phyloP scores from a whole-genome alignment of 208 protist species.

The Herpetomonas tarakana region DNA sequence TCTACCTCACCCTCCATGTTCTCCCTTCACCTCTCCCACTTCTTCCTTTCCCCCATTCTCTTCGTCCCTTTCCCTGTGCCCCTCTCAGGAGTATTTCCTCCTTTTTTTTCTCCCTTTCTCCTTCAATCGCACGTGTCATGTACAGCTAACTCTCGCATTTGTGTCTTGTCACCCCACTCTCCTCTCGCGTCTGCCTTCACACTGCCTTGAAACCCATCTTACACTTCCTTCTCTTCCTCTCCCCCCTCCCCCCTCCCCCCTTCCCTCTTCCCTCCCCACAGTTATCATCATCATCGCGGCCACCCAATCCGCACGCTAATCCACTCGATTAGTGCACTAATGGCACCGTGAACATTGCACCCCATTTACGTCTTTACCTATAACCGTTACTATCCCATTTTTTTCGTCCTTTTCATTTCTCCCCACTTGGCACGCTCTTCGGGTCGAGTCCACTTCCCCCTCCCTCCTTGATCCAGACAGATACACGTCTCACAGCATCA shows the following conservation, averaged over 20 bases:
- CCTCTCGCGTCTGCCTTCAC: neutral
- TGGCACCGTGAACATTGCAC: conserved; percentile 3
- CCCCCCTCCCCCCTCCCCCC: neutral
- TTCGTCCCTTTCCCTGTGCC: conserved; percentile 1
- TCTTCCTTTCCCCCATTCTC: too few species aligned
- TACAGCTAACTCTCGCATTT: neutral
- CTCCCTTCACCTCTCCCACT: too few species aligned
- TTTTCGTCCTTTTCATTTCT: too few species aligned
- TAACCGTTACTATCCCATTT: too few species aligned
- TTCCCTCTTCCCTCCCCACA: too few species aligned
- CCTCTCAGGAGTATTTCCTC: neutral
- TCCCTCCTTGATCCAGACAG: too few species aligned
- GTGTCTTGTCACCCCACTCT: neutral
- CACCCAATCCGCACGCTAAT: neutral
- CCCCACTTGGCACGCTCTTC: too few species aligned
- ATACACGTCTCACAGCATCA: too few species aligned
- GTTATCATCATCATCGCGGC: neutral
- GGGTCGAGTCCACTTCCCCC: too few species aligned
- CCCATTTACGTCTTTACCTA: conserved; percentile 9
- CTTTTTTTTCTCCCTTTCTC: conserved; percentile 6
- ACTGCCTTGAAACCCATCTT: neutral
- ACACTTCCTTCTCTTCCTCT: conserved; percentile 4
- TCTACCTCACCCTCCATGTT: too few species aligned
- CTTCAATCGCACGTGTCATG: conserved; percentile 2
- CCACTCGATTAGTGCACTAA: neutral